These are phyloP conservation scores for Haplosporangium gracile DNA, from an alignment of 192 early-diverging fungal species.

Conservation along the genomic window DNA sequence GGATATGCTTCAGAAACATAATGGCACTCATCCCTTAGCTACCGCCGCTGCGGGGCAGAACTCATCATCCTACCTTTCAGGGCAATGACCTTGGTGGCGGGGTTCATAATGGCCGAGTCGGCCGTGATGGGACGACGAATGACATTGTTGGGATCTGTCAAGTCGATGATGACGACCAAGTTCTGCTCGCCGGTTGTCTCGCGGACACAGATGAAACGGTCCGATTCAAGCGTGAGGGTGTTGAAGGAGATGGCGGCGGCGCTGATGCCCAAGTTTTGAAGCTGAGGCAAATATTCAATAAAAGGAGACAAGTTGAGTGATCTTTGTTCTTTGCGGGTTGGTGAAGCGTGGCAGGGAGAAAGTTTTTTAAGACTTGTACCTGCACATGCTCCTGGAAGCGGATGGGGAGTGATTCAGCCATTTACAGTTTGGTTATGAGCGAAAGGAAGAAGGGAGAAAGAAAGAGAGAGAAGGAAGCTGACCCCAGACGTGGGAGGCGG, in stretches of 20 bases:
- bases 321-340: background rate
- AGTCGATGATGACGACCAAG: slow-evolving; percentile 96
- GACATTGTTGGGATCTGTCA: slow-evolving; percentile 86
- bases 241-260: slow-evolving; percentile 95
- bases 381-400: slow-evolving; percentile 97
- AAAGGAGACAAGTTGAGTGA: slow-evolving; percentile 2
- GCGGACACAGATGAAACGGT: slow-evolving; percentile 97
- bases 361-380: slow-evolving; percentile 64
- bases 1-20: background rate
- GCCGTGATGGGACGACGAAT: slow-evolving; percentile 95
- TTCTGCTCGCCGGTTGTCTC: slow-evolving; percentile 77
- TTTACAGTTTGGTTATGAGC: slow-evolving; percentile 15
- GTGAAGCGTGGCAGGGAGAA: background rate
- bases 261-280: slow-evolving; percentile 91
- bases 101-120: slow-evolving; percentile 99
- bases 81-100: slow-evolving; percentile 92
- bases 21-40: background rate
- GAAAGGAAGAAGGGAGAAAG: slow-evolving; percentile 1
- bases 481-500: background rate
- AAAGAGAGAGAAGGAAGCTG: background rate
- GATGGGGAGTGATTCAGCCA: slow-evolving; percentile 78
- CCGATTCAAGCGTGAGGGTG: slow-evolving; percentile 98
- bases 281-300: slow-evolving; percentile 66
- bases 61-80: slow-evolving; percentile 80
- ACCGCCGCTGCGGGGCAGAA: background rate